Evolutionary conservation across 2,329 filamentous ascomycete genomes (phyloP).

Genomic region (Ceratocystis ficicola): DNA sequence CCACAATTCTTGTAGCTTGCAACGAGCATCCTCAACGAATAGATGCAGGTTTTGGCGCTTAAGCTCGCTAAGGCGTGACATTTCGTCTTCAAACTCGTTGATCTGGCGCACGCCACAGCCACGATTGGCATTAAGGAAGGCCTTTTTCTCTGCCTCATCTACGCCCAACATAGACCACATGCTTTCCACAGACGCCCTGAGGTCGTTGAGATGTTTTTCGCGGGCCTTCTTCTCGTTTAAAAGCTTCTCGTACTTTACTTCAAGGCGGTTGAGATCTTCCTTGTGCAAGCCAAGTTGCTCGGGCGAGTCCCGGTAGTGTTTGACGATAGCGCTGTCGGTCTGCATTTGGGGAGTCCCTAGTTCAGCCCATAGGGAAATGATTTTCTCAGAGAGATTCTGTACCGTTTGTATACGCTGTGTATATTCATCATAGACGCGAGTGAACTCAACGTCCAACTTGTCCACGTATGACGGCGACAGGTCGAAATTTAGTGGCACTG

Average conservation of each 20-base stretch:
- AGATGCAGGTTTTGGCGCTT: conserved; percentile 91
- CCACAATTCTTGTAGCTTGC: conserved; percentile 88
- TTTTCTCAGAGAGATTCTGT: conserved; percentile 62
- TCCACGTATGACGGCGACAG: conserved; percentile 83
- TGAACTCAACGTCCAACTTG: conserved; percentile 80
- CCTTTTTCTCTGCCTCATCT: conserved; percentile 69
- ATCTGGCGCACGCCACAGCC: conserved; percentile 85
- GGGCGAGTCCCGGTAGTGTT: conserved; percentile 78
- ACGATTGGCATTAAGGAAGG: conserved; percentile 74
- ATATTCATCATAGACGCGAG: conserved; percentile 93
- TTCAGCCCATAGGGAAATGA: conserved; percentile 91
- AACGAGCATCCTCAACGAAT: conserved; percentile 88
- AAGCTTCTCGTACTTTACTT: conserved; percentile 65
- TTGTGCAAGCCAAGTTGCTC: conserved; percentile 89
- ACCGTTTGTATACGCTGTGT: conserved; percentile 68
- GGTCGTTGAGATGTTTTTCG: conserved; percentile 63
- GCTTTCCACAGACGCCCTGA: conserved; percentile 64
- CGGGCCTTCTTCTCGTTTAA: conserved; percentile 77
- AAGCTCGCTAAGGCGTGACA: conserved; percentile 73
- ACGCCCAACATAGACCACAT: conserved; percentile 83
- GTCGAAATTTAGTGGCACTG: conserved; percentile 73
- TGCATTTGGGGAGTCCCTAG: conserved; percentile 88
- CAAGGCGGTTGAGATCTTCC: conserved; percentile 65
- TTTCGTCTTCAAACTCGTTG: conserved; percentile 91
- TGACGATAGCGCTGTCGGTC: conserved; percentile 75